Base-by-base conservation (phyloP, 2,329 filamentous ascomycete genomes). In the Phialophora expanda region DNA sequence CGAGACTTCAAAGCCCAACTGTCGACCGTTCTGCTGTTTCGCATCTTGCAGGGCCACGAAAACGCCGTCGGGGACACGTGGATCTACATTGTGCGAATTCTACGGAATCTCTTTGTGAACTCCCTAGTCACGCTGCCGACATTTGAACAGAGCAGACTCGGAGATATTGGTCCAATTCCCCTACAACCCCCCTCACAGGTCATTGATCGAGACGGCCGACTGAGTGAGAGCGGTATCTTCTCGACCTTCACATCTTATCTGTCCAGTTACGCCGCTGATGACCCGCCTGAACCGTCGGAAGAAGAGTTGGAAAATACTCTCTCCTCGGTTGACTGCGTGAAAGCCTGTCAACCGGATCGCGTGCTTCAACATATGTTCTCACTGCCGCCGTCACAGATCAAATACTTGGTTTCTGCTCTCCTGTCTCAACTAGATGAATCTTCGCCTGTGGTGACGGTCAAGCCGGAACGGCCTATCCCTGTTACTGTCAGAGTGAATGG, bases 211-310 rank as follows among this genome's bases (percentile, higher is more conserved):
- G 93, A 89, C 64, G 85, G 90, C 50, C 90, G 92, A 69, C 83
- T 89, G 38, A 87, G 84, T 65, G 95, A 99, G 30, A 88, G 89
- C 2, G 93, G 95, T 5, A 86, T 99, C 57, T 93, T 99, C 76
- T 97, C 93, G 3, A 93, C 94, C 0, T 92, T 99, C 73, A 96
- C 94, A 0, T 96, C 91, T 4, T 99, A 98, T 74, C 93, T 99
- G 34, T 96, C 93, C n/a, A 98, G 94, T 77, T 98, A 99, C 76
- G 95, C 96, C 50, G 96, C 95, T 11, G 95, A 98, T 77, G 95
- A 99, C 75, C 95, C 95, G 12, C 95, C 95, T 0, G 95, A 99
- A 79, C 95, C 95, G 2, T 98, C 95, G 1, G 93, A 98, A 70
- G 94, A 98, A 76, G 95, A 99, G 76, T 84, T 99, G 32, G 95